Evolutionary conservation across 129 eudicot genomes (phyloP).

Genomic region (Dittrichia graveolens): DNA sequence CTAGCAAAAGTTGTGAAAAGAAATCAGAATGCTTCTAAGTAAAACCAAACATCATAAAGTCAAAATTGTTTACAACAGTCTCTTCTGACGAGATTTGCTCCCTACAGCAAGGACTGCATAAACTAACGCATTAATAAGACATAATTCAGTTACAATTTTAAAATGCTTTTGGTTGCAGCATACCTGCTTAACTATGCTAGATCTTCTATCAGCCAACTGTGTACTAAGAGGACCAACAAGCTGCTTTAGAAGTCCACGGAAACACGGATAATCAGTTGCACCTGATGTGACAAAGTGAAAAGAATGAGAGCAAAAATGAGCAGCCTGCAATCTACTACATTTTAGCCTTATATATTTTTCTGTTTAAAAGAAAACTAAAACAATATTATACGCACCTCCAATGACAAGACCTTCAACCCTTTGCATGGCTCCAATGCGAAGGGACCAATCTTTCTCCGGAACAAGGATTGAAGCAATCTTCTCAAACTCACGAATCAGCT

Average conservation of each 20-base stretch:
- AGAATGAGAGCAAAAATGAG: constrained; percentile 12
- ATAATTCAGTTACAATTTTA: neutral
- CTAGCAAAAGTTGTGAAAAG: constrained; percentile 39
- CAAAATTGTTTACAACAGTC: neutral
- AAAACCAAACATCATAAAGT: neutral
- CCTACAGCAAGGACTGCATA: neutral
- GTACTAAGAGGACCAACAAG: constrained; percentile 87
- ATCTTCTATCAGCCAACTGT: constrained; percentile 91
- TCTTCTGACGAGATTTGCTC: constrained; percentile 1
- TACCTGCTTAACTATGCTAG: constrained; percentile 98
- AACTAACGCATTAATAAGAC: neutral
- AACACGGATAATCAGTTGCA: constrained; percentile 85
- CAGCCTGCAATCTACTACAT: neutral
- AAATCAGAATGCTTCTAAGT: constrained; percentile 1
- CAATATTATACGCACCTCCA: constrained; percentile 65
- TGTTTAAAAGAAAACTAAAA: neutral
- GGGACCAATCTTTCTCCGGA: constrained; percentile 97
- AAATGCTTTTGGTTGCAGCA: constrained; percentile 21
- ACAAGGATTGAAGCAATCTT: constrained; percentile 78
- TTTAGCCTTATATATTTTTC: neutral
- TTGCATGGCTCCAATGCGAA: constrained; percentile 96
- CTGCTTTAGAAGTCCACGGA: constrained; percentile 94
- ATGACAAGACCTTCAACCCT: constrained; percentile 88
- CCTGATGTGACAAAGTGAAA: constrained; percentile 51
- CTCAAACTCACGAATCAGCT: constrained; percentile 87